phyloP scores from a whole-genome alignment of 2,329 filamentous ascomycete species.

The Talaromyces sp. region DNA sequence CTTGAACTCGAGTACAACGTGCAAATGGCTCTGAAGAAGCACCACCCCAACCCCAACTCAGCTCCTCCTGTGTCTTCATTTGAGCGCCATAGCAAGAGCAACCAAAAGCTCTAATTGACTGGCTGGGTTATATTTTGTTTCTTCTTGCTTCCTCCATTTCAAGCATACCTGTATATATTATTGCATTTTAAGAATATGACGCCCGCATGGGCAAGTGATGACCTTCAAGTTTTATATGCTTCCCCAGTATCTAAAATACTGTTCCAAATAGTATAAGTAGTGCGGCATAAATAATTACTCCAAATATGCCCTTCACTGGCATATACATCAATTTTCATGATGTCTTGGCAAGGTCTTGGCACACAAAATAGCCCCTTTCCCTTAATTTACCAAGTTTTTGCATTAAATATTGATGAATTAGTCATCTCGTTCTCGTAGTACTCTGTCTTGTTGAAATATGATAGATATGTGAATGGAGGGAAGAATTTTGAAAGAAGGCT shows the following conservation, averaged over 20 bases:
- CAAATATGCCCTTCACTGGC: too few relatives aligned
- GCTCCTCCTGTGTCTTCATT: constrained; percentile 34
- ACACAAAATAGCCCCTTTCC: too few relatives aligned
- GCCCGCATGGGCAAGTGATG: neutral
- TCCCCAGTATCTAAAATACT: neutral
- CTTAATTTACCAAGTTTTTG: too few relatives aligned
- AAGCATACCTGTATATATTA: neutral
- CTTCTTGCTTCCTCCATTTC: neutral
- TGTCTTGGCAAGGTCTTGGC: too few relatives aligned
- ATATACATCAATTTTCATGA: too few relatives aligned
- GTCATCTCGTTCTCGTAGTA: too few relatives aligned
- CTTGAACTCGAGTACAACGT: constrained; percentile 62
- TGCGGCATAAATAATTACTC: too few relatives aligned
- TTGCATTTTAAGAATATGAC: neutral
- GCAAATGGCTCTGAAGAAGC: constrained; percentile 16
- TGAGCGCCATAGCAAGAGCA: constrained; percentile 28
- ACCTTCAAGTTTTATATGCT: neutral
- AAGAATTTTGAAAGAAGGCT: too few relatives aligned
- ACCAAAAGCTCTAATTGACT: neutral
- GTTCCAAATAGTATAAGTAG: too few relatives aligned
- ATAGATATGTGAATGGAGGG: too few relatives aligned
- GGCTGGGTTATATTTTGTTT: neutral
- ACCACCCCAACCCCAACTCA: constrained; percentile 35
- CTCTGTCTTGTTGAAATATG: too few relatives aligned
- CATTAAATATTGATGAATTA: too few relatives aligned